These are phyloP conservation scores for Paramecium pentaurelia DNA, from an alignment of 73 alveolate genomes.

Conservation along the genomic window DNA sequence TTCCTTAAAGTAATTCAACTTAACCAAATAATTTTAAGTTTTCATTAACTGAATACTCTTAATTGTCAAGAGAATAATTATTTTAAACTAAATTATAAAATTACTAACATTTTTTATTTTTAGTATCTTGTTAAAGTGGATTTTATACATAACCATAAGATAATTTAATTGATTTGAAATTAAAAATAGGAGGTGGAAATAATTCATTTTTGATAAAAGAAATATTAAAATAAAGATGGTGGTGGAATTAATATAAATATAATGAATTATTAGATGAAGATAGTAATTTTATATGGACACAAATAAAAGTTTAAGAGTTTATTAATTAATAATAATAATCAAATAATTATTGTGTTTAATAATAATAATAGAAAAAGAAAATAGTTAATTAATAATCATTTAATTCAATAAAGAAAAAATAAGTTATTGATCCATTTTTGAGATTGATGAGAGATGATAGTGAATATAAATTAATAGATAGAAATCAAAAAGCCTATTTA, in stretches of 20 bases:
- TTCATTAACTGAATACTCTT: conserved; percentile 1
- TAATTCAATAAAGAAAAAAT: background rate
- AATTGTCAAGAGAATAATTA: background rate
- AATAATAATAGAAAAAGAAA: background rate
- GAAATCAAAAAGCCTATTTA: background rate
- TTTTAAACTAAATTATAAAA: conserved; percentile 19
- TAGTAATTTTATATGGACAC: background rate
- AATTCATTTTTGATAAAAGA: conserved; percentile 5
- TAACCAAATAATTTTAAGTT: background rate
- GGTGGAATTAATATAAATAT: background rate
- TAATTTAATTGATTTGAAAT: background rate
- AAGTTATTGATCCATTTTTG: background rate
- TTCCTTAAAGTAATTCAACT: background rate
- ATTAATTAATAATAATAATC: background rate
- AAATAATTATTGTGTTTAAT: background rate
- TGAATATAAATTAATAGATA: background rate
- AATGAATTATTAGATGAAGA: background rate
- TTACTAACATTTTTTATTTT: conserved; percentile 8
- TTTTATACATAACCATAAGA: background rate
- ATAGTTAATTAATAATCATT: background rate
- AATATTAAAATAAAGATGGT: background rate
- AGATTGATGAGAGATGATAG: conserved; percentile 21
- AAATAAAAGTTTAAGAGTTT: background rate
- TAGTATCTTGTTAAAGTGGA: conserved; percentile 9
- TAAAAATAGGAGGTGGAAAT: background rate